These are phyloP conservation scores for Collybiopsis luxurians DNA, from an alignment of 768 basidiomycete genomes.

Conservation along the genomic window DNA sequence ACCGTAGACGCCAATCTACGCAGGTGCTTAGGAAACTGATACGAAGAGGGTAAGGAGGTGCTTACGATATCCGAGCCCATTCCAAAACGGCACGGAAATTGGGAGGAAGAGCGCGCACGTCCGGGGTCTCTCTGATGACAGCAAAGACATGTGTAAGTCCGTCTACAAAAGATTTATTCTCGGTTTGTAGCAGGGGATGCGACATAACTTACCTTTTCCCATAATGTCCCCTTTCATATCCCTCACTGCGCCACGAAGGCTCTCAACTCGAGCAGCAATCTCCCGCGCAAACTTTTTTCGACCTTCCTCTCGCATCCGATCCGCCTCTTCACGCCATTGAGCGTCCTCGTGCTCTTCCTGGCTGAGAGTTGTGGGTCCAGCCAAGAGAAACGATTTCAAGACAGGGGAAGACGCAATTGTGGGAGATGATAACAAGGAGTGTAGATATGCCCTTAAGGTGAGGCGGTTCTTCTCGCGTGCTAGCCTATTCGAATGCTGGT, in stretches of 20 bases:
- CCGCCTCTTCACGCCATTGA: conserved; percentile 80
- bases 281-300: conserved; percentile 81
- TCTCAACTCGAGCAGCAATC: conserved; percentile 83
- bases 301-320: conserved; percentile 84
- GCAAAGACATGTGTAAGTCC: conserved; percentile 88
- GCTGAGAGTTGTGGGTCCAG: conserved; percentile 67
- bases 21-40: conserved; percentile 7
- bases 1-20: conserved; percentile 90
- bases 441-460: conserved; percentile 92
- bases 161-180: conserved; percentile 41
- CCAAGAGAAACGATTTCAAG: conserved; percentile 80
- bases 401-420: conserved; percentile 84
- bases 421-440: conserved; percentile 66
- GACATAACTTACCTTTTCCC: conserved; percentile 76
- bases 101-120: conserved; percentile 71
- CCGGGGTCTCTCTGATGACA: conserved; percentile 77
- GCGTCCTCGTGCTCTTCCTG: conserved; percentile 79
- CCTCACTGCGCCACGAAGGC: conserved; percentile 76
- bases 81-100: conserved; percentile 91
- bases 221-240: conserved; percentile 94
- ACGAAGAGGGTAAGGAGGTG: conserved; percentile 12
- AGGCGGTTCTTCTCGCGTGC: conserved; percentile 93
- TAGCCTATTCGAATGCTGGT: conserved; percentile 35
- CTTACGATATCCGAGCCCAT: conserved; percentile 97
- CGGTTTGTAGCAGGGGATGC: too few relatives aligned